phyloP scores from a whole-genome alignment of 129 eudicot genomes.

The Helianthus annuus region HanXRQr2.0-SUNRISE NC_035449.2:57291437-57291936 shows the following conservation, averaged over 20 bases:
- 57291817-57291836: not conserved
- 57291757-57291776: conserved; percentile 82
- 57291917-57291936: not conserved
- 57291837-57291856: too few relatives aligned
- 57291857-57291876: too few relatives aligned
- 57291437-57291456: conserved; percentile 67
- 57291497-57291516: not conserved
- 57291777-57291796: conserved; percentile 97
- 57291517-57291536: not conserved
- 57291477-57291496: conserved; percentile 96
- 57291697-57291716: conserved; percentile 96
- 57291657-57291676: conserved; percentile 77
- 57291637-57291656: not conserved
- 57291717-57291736: conserved; percentile 93
- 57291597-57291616: not conserved
- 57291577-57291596: not conserved
- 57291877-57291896: not conserved
- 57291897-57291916: not conserved
- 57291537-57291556: not conserved
- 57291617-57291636: not conserved
- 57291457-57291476: conserved; percentile 87
- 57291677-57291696: conserved; percentile 96
- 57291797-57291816: conserved; percentile 30
- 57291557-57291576: not conserved
- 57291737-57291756: conserved; percentile 97